A percentile compares a stretch with the other conserved stretches of the same genome.
Evolutionary conservation across 2,329 filamentous ascomycete genomes (phyloP).

Genomic region (Alternaria sp.): DNA sequence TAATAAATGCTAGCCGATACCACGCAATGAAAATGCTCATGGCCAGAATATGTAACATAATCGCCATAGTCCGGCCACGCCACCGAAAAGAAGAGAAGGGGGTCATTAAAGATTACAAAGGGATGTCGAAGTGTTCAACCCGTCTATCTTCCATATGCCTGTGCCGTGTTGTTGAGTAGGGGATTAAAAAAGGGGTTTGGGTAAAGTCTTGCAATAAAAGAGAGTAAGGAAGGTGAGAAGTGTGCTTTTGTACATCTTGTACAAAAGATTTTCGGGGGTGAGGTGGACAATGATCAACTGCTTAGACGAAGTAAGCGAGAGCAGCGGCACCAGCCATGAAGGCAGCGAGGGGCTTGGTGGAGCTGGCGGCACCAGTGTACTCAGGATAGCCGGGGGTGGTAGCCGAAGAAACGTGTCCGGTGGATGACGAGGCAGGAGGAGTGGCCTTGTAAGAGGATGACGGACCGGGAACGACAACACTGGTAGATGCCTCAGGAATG

Average conservation of each 20-base stretch:
- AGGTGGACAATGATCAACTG: not conserved
- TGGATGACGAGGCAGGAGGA: slow-evolving; percentile 11
- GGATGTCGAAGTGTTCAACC: not conserved
- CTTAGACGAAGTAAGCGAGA: slow-evolving; percentile 31
- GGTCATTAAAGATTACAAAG: not conserved
- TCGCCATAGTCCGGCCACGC: not conserved
- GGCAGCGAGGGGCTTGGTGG: slow-evolving; percentile 35
- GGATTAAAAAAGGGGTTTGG: not conserved
- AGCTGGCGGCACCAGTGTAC: slow-evolving; percentile 37
- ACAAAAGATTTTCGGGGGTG: not conserved
- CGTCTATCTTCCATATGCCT: not conserved
- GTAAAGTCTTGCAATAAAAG: slow-evolving; percentile 6
- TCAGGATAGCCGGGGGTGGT: slow-evolving; percentile 20
- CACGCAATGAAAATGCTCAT: slow-evolving; percentile 1
- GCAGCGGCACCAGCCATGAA: slow-evolving; percentile 36
- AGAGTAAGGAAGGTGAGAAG: not conserved
- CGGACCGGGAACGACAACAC: not conserved
- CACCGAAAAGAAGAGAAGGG: not conserved
- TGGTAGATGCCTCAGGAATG: not conserved
- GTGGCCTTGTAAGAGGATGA: slow-evolving; percentile 14
- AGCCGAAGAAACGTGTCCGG: slow-evolving; percentile 9
- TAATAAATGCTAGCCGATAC: not conserved
- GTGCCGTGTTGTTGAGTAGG: not conserved
- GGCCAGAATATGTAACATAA: not conserved
- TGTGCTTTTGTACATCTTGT: slow-evolving; percentile 4